A percentile compares a stretch with the other conserved stretches of the same genome.
Evolutionary conservation across 2,329 filamentous ascomycete genomes (phyloP).

Genomic region (Fusarium armeniacum): DNA sequence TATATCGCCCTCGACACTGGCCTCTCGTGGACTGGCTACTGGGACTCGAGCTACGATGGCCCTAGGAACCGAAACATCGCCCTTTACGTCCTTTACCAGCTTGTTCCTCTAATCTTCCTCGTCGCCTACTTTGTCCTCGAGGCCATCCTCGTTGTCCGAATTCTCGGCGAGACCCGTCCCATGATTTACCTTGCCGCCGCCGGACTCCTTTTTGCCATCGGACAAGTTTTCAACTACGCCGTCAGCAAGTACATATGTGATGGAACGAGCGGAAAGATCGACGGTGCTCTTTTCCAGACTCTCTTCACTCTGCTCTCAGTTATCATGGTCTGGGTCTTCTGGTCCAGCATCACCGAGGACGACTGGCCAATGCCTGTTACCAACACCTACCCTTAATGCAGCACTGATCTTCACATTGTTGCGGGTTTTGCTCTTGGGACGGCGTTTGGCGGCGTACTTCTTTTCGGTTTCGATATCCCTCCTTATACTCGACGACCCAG

Average conservation of each 20-base stretch:
- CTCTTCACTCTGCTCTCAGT: slow-evolving; percentile 91
- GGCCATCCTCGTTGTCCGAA: slow-evolving; percentile 82
- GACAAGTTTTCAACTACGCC: slow-evolving; percentile 96
- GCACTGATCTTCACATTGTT: slow-evolving; percentile 12
- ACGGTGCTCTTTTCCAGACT: slow-evolving; percentile 92
- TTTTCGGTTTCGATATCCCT: slow-evolving; percentile 50
- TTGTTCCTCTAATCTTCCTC: slow-evolving; percentile 90
- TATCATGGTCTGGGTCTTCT: slow-evolving; percentile 90
- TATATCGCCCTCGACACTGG: slow-evolving; percentile 97
- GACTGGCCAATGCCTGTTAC: slow-evolving; percentile 82
- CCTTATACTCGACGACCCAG: slow-evolving; percentile 47
- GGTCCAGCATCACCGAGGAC: slow-evolving; percentile 99
- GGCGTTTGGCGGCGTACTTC: slow-evolving; percentile 50
- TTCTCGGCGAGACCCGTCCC: slow-evolving; percentile 90
- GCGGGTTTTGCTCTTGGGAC: slow-evolving; percentile 37
- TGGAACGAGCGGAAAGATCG: slow-evolving; percentile 86
- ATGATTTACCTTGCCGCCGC: slow-evolving; percentile 88
- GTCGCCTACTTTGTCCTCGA: slow-evolving; percentile 89
- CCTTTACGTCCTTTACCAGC: slow-evolving; percentile 94
- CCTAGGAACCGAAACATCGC: slow-evolving; percentile 83
- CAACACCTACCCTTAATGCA: slow-evolving; percentile 57
- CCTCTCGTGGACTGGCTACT: slow-evolving; percentile 85
- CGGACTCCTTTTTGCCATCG: slow-evolving; percentile 86
- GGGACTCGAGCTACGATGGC: slow-evolving; percentile 73
- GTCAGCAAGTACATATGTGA: slow-evolving; percentile 92